These are phyloP conservation scores for Penicillium paneum DNA, from an alignment of 2,329 filamentous ascomycete species.

Conservation along the genomic window DNA sequence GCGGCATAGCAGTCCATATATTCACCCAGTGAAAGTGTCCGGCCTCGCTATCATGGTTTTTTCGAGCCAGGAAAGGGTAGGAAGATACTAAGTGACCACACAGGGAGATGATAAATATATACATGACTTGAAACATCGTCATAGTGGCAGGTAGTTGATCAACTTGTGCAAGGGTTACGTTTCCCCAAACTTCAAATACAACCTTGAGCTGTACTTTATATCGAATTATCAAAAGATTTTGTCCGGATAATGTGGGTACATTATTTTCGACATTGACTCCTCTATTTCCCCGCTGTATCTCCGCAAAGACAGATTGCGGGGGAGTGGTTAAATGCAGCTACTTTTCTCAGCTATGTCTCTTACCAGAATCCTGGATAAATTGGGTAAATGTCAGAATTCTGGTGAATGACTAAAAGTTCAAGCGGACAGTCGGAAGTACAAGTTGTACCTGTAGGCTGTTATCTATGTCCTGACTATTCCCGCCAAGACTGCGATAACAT, in stretches of 20 bases:
- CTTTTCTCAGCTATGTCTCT: too few species aligned
- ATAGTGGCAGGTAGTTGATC: background rate
- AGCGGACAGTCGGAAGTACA: background rate
- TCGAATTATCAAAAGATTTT: background rate
- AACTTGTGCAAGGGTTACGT: background rate
- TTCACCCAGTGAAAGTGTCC: conserved; percentile 53
- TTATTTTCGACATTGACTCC: background rate
- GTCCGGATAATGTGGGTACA: conserved; percentile 3
- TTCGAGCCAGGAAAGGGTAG: background rate
- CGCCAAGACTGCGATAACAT: background rate
- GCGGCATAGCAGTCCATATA: conserved; percentile 65
- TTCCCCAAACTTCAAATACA: background rate
- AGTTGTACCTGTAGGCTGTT: background rate
- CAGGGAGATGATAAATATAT: background rate
- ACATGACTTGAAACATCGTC: background rate
- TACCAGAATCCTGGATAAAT: background rate
- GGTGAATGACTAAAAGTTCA: background rate
- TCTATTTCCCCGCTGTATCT: background rate
- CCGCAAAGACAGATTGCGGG: background rate
- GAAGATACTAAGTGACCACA: background rate
- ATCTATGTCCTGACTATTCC: background rate
- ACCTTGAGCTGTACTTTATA: background rate
- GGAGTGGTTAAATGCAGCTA: background rate
- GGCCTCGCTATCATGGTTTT: background rate
- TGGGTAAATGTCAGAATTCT: background rate